A percentile compares a stretch with the other conserved stretches of the same genome.
These are phyloP conservation scores for Lenzites betulinus DNA, from an alignment of 768 basidiomycete species.

Conservation along the genomic window DNA sequence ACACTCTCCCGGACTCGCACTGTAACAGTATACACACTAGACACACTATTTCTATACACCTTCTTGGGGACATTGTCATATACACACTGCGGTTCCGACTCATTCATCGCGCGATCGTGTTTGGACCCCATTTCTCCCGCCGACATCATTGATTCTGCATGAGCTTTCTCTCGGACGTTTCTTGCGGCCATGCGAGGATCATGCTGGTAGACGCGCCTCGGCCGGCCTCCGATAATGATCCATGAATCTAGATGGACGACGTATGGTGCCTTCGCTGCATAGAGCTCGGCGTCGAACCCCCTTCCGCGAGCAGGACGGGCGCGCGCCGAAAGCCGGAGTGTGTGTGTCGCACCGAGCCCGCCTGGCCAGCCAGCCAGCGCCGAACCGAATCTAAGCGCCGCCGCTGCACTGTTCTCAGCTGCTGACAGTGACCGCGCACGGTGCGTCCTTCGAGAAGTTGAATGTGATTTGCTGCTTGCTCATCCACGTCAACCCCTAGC, in stretches of 20 bases:
- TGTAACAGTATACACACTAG: constrained; percentile 2
- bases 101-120: not conserved
- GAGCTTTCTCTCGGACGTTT: constrained; percentile 6
- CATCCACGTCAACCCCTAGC: constrained; percentile 4
- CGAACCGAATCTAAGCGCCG: constrained; percentile 15
- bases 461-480: constrained; percentile 8
- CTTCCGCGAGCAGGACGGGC: constrained; percentile 2
- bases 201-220: constrained; percentile 18
- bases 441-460: not conserved
- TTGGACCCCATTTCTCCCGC: constrained; percentile 12
- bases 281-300: not conserved
- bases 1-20: not conserved
- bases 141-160: constrained; percentile 1
- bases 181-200: constrained; percentile 17
- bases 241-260: constrained; percentile 1
- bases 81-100: constrained; percentile 18
- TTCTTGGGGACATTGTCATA: constrained; percentile 4
- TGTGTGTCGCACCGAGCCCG: not conserved
- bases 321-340: not conserved
- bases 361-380: not conserved
- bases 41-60: not conserved
- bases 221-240: constrained; percentile 20
- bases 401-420: not conserved
- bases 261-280: constrained; percentile 5
- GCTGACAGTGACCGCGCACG: not conserved